A percentile compares a stretch with the other conserved stretches of the same genome.
phyloP scores from a whole-genome alignment of 2,329 filamentous ascomycete species.

The Aspergillus phoenicis region DNA sequence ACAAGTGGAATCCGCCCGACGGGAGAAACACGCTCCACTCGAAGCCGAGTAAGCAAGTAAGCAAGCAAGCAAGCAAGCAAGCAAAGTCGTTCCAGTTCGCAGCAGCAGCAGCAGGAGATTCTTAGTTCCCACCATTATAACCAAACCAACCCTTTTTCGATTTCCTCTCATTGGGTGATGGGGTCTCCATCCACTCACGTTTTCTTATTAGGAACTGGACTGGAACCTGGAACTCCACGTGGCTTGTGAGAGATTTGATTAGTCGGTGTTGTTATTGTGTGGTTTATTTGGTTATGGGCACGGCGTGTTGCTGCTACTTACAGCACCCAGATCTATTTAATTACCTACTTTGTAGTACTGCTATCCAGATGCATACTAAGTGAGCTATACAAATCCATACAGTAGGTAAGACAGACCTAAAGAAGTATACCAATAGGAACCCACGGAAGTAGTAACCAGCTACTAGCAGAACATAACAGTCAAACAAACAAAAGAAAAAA shows the following conservation, averaged over 20 bases:
- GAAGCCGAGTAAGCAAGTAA: too few relatives aligned
- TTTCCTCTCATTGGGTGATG: too few relatives aligned
- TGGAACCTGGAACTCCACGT: background rate
- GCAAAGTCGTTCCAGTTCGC: background rate
- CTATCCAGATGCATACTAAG: too few relatives aligned
- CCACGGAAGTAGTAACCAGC: background rate
- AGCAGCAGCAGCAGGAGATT: background rate
- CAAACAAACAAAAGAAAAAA: background rate
- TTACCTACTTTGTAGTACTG: too few relatives aligned
- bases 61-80: background rate
- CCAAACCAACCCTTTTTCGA: too few relatives aligned
- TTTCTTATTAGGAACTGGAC: background rate
- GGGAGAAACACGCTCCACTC: background rate
- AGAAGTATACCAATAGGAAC: background rate
- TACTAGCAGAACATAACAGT: background rate
- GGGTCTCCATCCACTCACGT: background rate
- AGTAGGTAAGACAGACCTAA: too few relatives aligned
- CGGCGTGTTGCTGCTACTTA: too few relatives aligned
- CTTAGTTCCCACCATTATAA: too few relatives aligned
- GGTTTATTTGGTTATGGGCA: too few relatives aligned
- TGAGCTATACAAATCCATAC: too few relatives aligned
- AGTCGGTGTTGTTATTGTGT: background rate
- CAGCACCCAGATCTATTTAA: too few relatives aligned
- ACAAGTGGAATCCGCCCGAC: background rate
- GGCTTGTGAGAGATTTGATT: background rate